phyloP scores from a whole-genome alignment of 306 rosid species.

The Ziziphus jujuba region DNA sequence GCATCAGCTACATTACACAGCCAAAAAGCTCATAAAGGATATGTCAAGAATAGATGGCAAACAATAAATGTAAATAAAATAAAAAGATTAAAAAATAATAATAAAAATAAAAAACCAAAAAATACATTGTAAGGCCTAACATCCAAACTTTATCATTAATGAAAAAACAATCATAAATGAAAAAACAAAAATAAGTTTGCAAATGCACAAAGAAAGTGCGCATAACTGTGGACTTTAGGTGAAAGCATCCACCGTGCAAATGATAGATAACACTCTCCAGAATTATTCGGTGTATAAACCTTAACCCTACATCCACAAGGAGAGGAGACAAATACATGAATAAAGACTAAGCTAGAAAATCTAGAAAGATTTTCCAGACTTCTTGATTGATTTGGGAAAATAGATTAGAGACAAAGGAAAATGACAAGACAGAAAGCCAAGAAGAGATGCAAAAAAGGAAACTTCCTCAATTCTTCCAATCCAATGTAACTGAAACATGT shows the following conservation, averaged over 20 bases:
- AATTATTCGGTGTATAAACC: neutral
- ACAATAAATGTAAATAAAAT: neutral
- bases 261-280: slow-evolving; percentile 7
- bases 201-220: slow-evolving; percentile 1
- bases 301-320: slow-evolving; percentile 4
- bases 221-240: slow-evolving; percentile 2
- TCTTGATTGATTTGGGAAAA: slow-evolving; percentile 5
- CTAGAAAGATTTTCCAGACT: slow-evolving; percentile 30
- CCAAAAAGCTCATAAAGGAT: slow-evolving; percentile 8
- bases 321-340: neutral
- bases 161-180: slow-evolving; percentile 11
- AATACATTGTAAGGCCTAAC: slow-evolving; percentile 9
- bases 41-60: too few species aligned
- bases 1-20: slow-evolving; percentile 19
- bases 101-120: neutral
- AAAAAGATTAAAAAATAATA: slow-evolving; percentile 2
- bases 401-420: neutral
- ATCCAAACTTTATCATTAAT: slow-evolving; percentile 9
- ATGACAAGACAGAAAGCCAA: slow-evolving; percentile 5
- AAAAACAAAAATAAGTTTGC: neutral
- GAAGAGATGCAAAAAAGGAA: slow-evolving; percentile 6
- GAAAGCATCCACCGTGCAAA: neutral
- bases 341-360: neutral
- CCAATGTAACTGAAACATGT: neutral
- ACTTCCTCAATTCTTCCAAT: slow-evolving; percentile 15